A percentile compares a stretch with the other conserved stretches of the same genome.
These are phyloP conservation scores for Agaricus subrufescens DNA, from an alignment of 768 basidiomycete genomes.

Conservation along the genomic window DNA sequence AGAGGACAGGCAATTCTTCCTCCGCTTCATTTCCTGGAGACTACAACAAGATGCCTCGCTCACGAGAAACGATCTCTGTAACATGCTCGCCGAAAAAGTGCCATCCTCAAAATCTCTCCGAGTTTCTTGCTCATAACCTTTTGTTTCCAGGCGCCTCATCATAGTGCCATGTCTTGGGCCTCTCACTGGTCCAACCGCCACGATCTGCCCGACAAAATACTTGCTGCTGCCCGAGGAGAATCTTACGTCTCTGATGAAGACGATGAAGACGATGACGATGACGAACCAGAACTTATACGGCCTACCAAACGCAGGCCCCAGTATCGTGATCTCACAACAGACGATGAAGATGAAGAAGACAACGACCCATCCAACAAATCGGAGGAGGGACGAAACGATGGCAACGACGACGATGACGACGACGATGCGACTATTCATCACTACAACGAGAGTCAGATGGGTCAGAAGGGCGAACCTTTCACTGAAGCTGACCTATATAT, in stretches of 20 bases:
- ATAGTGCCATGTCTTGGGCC: slow-evolving; percentile 56
- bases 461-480: slow-evolving; percentile 41
- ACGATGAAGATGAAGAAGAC: slow-evolving; percentile 20
- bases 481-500: slow-evolving; percentile 60
- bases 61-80: slow-evolving; percentile 50
- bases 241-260: slow-evolving; percentile 20
- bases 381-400: slow-evolving; percentile 17
- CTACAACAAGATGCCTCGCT: slow-evolving; percentile 49
- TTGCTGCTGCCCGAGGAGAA: slow-evolving; percentile 38
- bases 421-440: slow-evolving; percentile 30
- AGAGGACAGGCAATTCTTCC: slow-evolving; percentile 63
- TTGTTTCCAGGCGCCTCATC: slow-evolving; percentile 55
- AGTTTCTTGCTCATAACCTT: not conserved
- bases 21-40: slow-evolving; percentile 62
- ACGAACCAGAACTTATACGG: slow-evolving; percentile 9
- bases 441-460: slow-evolving; percentile 47
- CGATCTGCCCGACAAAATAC: slow-evolving; percentile 62
- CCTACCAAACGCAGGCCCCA: slow-evolving; percentile 12
- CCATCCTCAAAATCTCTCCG: slow-evolving; percentile 5
- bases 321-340: slow-evolving; percentile 20
- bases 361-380: slow-evolving; percentile 14
- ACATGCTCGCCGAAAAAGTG: slow-evolving; percentile 54
- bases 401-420: slow-evolving; percentile 21
- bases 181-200: slow-evolving; percentile 66
- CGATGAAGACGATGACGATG: slow-evolving; percentile 18